These are phyloP conservation scores for Claviceps digitariae DNA, from an alignment of 2,329 filamentous ascomycete species.

Conservation along the genomic window DNA sequence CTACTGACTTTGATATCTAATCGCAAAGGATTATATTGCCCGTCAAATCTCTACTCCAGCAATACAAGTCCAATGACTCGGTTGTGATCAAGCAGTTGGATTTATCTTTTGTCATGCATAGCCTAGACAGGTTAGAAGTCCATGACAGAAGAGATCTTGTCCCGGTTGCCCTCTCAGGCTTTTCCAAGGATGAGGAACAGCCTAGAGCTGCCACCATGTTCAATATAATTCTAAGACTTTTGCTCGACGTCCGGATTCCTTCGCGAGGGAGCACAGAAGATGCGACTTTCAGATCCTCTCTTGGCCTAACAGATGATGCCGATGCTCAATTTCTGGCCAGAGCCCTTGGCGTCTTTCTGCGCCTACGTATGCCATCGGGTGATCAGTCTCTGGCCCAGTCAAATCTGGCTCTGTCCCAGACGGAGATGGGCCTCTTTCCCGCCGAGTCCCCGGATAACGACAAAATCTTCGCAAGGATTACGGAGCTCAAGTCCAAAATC, in stretches of 20 bases:
- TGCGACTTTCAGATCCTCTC: conserved; percentile 44
- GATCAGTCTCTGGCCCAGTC: conserved; percentile 17
- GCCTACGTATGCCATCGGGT: conserved; percentile 18
- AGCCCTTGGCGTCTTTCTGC: conserved; percentile 65
- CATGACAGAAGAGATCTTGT: conserved; percentile 58
- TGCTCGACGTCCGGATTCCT: conserved; percentile 60
- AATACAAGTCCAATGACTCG: conserved; percentile 68
- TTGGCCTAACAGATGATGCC: conserved; percentile 51
- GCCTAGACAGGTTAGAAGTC: conserved; percentile 37
- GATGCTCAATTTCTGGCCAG: conserved; percentile 63
- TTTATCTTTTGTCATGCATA: conserved; percentile 78
- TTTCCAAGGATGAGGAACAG: conserved; percentile 18
- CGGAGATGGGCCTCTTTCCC: conserved; percentile 18
- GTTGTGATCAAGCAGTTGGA: conserved; percentile 78
- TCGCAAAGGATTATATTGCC: conserved; percentile 55
- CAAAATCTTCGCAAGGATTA: conserved; percentile 31
- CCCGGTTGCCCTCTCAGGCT: conserved; percentile 31
- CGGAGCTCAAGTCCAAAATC: conserved; percentile 40
- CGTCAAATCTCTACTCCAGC: conserved; percentile 69
- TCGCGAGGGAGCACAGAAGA: conserved; percentile 70
- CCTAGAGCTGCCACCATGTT: conserved; percentile 48
- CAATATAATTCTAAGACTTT: conserved; percentile 64
- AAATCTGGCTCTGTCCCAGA: conserved; percentile 20
- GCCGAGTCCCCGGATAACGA: conserved; percentile 44
- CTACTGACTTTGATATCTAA: conserved; percentile 1